Evolutionary conservation across 371 early-diverging fungal genomes (phyloP).

Genomic region (Mortierella sp.): DNA sequence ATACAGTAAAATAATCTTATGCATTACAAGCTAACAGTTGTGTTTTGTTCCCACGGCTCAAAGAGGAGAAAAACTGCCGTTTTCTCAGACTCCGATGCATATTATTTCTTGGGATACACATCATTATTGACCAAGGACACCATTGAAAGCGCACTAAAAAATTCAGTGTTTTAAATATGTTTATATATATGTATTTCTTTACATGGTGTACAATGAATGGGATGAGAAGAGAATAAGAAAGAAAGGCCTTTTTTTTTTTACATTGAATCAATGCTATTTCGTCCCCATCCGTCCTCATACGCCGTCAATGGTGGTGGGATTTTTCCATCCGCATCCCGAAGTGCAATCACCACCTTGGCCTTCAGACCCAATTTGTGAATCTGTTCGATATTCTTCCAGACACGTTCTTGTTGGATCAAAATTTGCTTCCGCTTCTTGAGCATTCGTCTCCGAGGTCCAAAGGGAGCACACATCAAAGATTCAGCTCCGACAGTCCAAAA

Average conservation of each 20-base stretch:
- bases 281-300: constrained; percentile 29
- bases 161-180: neutral
- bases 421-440: constrained; percentile 29
- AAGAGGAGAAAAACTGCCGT: too few relatives aligned
- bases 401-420: constrained; percentile 30
- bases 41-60: too few relatives aligned
- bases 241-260: neutral
- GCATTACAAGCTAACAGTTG: too few relatives aligned
- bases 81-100: too few relatives aligned
- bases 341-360: constrained; percentile 32
- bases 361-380: constrained; percentile 24
- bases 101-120: too few relatives aligned
- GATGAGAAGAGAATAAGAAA: neutral
- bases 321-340: constrained; percentile 20
- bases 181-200: too few relatives aligned
- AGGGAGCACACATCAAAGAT: constrained; percentile 32
- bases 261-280: constrained; percentile 22
- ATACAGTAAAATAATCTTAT: too few relatives aligned
- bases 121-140: too few relatives aligned
- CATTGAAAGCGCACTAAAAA: too few relatives aligned
- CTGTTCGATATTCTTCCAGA: constrained; percentile 26
- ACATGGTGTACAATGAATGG: constrained; percentile 1
- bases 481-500: constrained; percentile 66
- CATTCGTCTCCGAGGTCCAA: constrained; percentile 28
- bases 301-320: constrained; percentile 24